Base-by-base conservation (phyloP, 2,329 filamentous ascomycete species). In the Thyridium curvatum region DNA sequence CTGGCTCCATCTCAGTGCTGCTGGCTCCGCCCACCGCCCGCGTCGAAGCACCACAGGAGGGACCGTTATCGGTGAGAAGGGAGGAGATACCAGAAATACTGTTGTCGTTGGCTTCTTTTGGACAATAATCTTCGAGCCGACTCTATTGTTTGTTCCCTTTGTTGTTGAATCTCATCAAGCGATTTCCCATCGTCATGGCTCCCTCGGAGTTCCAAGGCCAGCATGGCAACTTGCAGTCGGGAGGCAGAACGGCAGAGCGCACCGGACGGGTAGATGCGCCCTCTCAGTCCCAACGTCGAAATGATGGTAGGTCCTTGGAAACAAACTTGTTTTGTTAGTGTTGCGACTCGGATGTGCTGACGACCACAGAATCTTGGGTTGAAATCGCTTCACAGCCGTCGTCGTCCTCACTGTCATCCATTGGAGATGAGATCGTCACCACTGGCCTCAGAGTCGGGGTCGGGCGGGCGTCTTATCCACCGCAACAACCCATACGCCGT, bases 351-450 rank as follows among this genome's bases (percentile, higher is more conserved):
- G 12, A 33, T 29, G 16, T 39, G 41, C 50, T 59, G 31, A 59
- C 51, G 44, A 44, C 35, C 41, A 49, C 69, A 90, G 93, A 97
- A 67, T 96, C 93, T 8, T 98, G 93, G 93, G 80, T 97, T 51
- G 91, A 98, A 60, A 81, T 98, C 44, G 79, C 85, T 34, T 96
- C 91, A 4, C 87, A 93, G 52, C 89, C 91, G 8, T 96, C 91
- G 0, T 94, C 91, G 3, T 95, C 91, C 3, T 96, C 90, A 12
- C 70, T 95, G 12, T 95, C 90, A 15, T 95, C 80, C 39, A 80
- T 84, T 55, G 77, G 76, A 46, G 89, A 95, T 48, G 90, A 96
- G 54, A 91, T 95, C 49, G 84, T 95, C 47, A 94, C 88, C 2
- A 93, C 87, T 5, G 90, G 90, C 18, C 73, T 96, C 32, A 79